A percentile compares a stretch with the other conserved stretches of the same genome.
Conservation (phyloP, 2,329 filamentous ascomycete species). For the Chrysosporium keratinophilum region DNA sequence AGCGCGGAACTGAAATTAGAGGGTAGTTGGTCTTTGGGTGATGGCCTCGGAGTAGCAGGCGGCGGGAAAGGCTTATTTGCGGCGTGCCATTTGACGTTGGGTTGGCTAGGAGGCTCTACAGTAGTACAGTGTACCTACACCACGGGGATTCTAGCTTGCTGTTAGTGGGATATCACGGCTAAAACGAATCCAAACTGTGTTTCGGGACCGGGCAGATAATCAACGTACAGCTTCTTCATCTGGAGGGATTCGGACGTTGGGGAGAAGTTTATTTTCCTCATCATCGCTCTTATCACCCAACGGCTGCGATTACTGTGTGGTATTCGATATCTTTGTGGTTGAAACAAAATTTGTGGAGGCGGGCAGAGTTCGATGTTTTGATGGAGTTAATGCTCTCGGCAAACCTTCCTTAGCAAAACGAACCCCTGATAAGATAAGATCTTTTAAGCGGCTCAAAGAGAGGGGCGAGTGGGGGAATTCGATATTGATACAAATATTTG, state of each 20-base stretch:
- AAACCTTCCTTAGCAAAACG: neutral
- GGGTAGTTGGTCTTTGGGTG: too few relatives aligned
- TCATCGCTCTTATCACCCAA: conserved; percentile 17
- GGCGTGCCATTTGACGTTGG: conserved; percentile 59
- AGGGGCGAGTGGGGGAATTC: neutral
- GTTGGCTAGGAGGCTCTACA: conserved; percentile 59
- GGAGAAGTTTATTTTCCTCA: conserved; percentile 30
- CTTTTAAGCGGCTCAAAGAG: neutral
- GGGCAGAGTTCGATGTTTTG: neutral
- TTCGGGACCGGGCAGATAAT: conserved; percentile 4
- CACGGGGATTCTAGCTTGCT: neutral
- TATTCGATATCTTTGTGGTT: neutral
- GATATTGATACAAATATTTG: too few relatives aligned
- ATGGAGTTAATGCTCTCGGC: neutral
- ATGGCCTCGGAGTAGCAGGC: conserved; percentile 68
- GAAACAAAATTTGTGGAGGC: neutral
- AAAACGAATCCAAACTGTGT: neutral
- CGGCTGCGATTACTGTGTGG: neutral
- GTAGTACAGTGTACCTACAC: too few relatives aligned
- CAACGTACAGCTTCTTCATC: conserved; percentile 39
- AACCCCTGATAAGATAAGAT: neutral
- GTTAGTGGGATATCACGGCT: conserved; percentile 4
- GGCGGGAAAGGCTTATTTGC: conserved; percentile 71
- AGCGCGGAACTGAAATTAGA: too few relatives aligned
- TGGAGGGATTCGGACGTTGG: conserved; percentile 36